Conservation (phyloP, 352 stramenopile genomes). For the Pythium plurisporium region DNA sequence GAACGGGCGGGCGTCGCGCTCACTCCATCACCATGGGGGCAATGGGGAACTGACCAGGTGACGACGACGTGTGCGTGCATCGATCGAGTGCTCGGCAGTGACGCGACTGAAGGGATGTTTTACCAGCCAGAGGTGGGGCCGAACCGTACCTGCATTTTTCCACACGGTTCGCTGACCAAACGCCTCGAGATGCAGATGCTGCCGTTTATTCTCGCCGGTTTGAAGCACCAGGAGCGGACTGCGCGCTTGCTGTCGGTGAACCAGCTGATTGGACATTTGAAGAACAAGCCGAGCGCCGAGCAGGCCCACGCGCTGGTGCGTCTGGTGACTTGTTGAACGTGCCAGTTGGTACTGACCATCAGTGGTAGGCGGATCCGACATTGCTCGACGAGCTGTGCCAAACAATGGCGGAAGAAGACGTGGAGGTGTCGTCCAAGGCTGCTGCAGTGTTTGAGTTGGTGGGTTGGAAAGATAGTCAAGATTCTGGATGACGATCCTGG, state of each 20-base stretch:
- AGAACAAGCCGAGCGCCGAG: slow-evolving; percentile 40
- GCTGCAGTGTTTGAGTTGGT: slow-evolving; percentile 61
- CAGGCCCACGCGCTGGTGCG: slow-evolving; percentile 52
- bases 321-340: not conserved
- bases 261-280: slow-evolving; percentile 66
- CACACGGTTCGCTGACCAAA: not conserved
- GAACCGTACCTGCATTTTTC: not conserved
- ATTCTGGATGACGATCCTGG: not conserved
- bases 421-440: slow-evolving; percentile 63
- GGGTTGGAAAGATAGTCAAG: not conserved
- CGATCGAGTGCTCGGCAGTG: slow-evolving; percentile 60
- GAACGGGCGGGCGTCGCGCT: not conserved
- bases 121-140: slow-evolving; percentile 58
- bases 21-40: not conserved
- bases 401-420: slow-evolving; percentile 61
- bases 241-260: slow-evolving; percentile 62
- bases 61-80: slow-evolving; percentile 71
- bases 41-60: slow-evolving; percentile 33
- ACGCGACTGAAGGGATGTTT: slow-evolving; percentile 55
- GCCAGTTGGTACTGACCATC: not conserved
- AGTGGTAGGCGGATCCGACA: slow-evolving; percentile 32
- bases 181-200: slow-evolving; percentile 41
- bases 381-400: slow-evolving; percentile 57
- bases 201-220: slow-evolving; percentile 63
- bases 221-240: slow-evolving; percentile 55